Evolutionary conservation across 129 eudicot genomes (phyloP).

Genomic region (Arctium minus): DNA sequence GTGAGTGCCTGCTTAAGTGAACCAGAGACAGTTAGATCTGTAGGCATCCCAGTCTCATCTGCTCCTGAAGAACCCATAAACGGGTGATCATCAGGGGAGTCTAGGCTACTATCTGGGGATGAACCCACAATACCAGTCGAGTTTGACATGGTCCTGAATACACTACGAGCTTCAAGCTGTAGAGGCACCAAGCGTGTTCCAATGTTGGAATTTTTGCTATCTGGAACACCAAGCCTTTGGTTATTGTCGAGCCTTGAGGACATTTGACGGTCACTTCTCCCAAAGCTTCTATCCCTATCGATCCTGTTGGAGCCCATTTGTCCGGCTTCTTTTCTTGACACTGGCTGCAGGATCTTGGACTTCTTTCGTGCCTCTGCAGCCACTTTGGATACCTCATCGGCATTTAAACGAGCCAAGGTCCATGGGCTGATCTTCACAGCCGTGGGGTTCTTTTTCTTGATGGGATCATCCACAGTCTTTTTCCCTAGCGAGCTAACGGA

Average conservation of each 20-base stretch:
- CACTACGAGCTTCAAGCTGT: constrained; percentile 59
- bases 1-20: constrained; percentile 42
- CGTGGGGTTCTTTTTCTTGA: constrained; percentile 70
- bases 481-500: constrained; percentile 85
- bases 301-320: constrained; percentile 18
- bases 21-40: constrained; percentile 30
- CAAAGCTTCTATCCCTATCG: constrained; percentile 58
- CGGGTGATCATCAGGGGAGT: constrained; percentile 77
- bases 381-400: constrained; percentile 82
- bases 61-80: constrained; percentile 57
- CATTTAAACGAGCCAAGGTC: constrained; percentile 87
- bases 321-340: constrained; percentile 39
- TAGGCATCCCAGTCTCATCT: constrained; percentile 42
- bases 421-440: constrained; percentile 94
- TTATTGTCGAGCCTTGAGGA: constrained; percentile 35
- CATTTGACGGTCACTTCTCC: constrained; percentile 55
- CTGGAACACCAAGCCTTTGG: constrained; percentile 46
- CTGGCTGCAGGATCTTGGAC: constrained; percentile 83
- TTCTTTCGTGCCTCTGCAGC: constrained; percentile 95
- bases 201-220: constrained; percentile 25
- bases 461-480: constrained; percentile 48
- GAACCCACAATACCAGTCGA: constrained; percentile 45
- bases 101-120: constrained; percentile 90
- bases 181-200: constrained; percentile 53
- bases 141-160: constrained; percentile 37